Evolutionary conservation across 331 rosid genomes (phyloP).

Genomic region (Dryas integrifolia): DNA sequence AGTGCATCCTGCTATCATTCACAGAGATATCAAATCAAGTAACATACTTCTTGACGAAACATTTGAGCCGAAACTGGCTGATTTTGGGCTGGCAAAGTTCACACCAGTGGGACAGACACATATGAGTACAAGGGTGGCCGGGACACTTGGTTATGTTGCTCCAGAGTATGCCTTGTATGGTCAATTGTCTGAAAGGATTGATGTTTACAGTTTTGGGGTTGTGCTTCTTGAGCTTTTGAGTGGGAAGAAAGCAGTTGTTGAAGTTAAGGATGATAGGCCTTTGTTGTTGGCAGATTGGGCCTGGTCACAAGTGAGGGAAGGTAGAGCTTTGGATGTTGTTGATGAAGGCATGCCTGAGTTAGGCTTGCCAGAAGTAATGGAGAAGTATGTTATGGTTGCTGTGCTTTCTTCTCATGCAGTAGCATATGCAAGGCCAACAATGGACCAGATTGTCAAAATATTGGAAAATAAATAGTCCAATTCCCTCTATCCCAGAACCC

Average conservation of each 20-base stretch:
- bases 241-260: conserved; percentile 26
- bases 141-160: conserved; percentile 32
- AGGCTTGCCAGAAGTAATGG: conserved; percentile 18
- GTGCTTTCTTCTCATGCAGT: conserved; percentile 31
- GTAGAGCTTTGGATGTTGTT: conserved; percentile 18
- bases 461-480: conserved; percentile 24
- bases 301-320: conserved; percentile 31
- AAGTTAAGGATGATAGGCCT: not conserved
- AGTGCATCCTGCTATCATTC: conserved; percentile 31
- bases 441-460: conserved; percentile 32
- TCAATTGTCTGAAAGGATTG: conserved; percentile 26
- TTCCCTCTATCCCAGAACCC: conserved; percentile 23
- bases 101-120: conserved; percentile 29
- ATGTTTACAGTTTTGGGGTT: conserved; percentile 32
- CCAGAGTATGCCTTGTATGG: conserved; percentile 36
- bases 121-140: conserved; percentile 33
- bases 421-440: conserved; percentile 32
- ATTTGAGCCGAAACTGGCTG: conserved; percentile 34
- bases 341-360: conserved; percentile 24
- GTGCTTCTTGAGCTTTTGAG: conserved; percentile 33
- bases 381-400: conserved; percentile 21
- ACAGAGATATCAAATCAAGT: conserved; percentile 30
- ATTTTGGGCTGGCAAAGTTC: conserved; percentile 36
- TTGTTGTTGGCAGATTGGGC: conserved; percentile 34
- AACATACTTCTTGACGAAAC: conserved; percentile 31